Conservation (phyloP, 208 protist genomes). For the Naegleria lovaniensis region DNA sequence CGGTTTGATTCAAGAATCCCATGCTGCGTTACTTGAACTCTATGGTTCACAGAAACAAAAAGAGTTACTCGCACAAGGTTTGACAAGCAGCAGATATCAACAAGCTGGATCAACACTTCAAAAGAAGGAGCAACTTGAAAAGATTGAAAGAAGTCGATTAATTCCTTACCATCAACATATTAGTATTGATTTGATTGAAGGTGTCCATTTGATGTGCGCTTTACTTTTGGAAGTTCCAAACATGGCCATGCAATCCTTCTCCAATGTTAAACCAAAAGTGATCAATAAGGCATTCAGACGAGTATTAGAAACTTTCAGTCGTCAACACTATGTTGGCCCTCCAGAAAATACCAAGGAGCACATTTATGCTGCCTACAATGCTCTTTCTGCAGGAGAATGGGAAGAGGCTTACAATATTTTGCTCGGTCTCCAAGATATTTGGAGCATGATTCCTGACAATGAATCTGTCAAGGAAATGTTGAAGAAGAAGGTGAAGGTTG, state of each 20-base stretch:
- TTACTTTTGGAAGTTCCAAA: constrained; percentile 23
- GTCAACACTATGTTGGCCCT: constrained; percentile 59
- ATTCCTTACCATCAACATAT: constrained; percentile 83
- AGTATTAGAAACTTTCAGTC: constrained; percentile 59
- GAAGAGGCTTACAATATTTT: constrained; percentile 1
- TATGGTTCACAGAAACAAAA: constrained; percentile 42
- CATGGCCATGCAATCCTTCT: background rate
- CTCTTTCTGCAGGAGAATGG: constrained; percentile 42
- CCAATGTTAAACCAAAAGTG: constrained; percentile 19
- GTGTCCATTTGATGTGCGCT: constrained; percentile 55
- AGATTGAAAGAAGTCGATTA: constrained; percentile 55
- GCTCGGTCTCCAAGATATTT: background rate
- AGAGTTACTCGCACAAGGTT: constrained; percentile 65
- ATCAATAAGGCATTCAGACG: constrained; percentile 59
- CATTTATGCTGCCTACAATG: constrained; percentile 55
- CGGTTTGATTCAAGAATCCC: constrained; percentile 60
- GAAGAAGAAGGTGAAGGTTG: constrained; percentile 26
- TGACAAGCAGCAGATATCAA: constrained; percentile 18
- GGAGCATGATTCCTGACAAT: constrained; percentile 28
- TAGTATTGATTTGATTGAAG: constrained; percentile 73
- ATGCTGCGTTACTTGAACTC: constrained; percentile 61
- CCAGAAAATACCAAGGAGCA: constrained; percentile 69
- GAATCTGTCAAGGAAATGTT: constrained; percentile 29
- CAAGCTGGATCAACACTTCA: background rate
- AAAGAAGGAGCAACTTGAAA: constrained; percentile 53